Conservation (phyloP, 495 filamentous ascomycete genomes). For the Parmelia sp. region DNA sequence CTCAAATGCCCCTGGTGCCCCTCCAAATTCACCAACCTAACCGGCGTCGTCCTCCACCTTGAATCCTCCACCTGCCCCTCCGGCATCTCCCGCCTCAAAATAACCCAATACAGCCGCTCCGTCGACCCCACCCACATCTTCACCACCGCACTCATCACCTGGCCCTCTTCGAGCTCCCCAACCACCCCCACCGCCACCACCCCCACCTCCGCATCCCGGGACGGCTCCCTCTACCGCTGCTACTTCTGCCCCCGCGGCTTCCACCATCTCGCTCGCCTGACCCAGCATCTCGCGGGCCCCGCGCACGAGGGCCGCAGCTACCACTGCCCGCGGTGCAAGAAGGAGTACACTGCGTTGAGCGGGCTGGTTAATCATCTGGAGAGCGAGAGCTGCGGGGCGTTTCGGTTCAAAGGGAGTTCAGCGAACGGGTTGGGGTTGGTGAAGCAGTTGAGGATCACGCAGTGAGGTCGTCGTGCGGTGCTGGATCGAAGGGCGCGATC, state of each 20-base stretch:
- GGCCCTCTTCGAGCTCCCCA: constrained; percentile 13
- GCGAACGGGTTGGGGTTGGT: constrained; percentile 16
- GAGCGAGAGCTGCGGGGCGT: constrained; percentile 31
- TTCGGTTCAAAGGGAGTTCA: constrained; percentile 22
- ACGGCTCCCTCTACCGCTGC: constrained; percentile 28
- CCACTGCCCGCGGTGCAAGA: constrained; percentile 28
- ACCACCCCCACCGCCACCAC: constrained; percentile 24
- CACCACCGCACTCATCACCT: constrained; percentile 26
- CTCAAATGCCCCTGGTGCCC: constrained; percentile 31
- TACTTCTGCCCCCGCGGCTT: constrained; percentile 28
- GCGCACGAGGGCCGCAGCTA: constrained; percentile 29
- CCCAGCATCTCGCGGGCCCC: constrained; percentile 29
- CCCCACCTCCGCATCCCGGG: constrained; percentile 28
- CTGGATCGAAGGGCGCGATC: too few relatives aligned
- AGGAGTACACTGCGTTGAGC: constrained; percentile 27
- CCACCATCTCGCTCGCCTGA: constrained; percentile 18
- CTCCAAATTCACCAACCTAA: constrained; percentile 24
- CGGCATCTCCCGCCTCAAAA: constrained; percentile 25
- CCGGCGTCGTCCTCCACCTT: constrained; percentile 28
- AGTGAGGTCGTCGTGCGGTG: neutral
- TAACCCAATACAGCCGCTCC: constrained; percentile 23
- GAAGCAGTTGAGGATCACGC: constrained; percentile 12
- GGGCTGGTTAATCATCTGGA: constrained; percentile 31
- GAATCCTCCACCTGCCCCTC: constrained; percentile 29
- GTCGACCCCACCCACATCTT: constrained; percentile 30